A percentile compares a stretch with the other conserved stretches of the same genome.
Evolutionary conservation across 768 basidiomycete species (phyloP).

Genomic region (Calocera cornea): DNA sequence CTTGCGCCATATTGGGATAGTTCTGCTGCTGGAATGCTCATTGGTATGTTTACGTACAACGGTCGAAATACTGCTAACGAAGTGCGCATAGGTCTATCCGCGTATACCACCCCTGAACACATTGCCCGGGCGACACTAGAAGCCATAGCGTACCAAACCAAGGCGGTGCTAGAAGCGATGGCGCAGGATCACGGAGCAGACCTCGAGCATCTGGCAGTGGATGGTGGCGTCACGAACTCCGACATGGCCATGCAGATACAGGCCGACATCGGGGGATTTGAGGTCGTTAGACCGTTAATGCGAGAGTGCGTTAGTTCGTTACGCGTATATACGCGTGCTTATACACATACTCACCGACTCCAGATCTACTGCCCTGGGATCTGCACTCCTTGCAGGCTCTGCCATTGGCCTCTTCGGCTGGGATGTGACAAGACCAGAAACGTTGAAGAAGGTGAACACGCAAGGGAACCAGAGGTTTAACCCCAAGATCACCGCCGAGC

Average conservation of each 20-base stretch:
- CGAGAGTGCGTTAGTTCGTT: slow-evolving; percentile 63
- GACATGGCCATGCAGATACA: slow-evolving; percentile 77
- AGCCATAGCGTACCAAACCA: slow-evolving; percentile 91
- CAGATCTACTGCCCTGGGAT: slow-evolving; percentile 89
- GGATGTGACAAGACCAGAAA: slow-evolving; percentile 74
- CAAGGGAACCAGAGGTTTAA: slow-evolving; percentile 60
- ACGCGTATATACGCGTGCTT: background rate
- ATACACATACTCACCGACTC: background rate
- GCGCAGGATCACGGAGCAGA: slow-evolving; percentile 71
- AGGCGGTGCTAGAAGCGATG: slow-evolving; percentile 92
- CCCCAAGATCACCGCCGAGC: slow-evolving; percentile 39
- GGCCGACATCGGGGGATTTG: slow-evolving; percentile 83
- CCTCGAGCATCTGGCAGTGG: slow-evolving; percentile 79
- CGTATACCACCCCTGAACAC: slow-evolving; percentile 83
- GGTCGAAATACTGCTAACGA: background rate
- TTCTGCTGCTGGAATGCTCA: slow-evolving; percentile 71
- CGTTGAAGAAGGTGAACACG: slow-evolving; percentile 75
- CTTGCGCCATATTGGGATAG: slow-evolving; percentile 98
- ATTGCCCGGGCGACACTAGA: slow-evolving; percentile 91
- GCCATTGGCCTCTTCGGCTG: slow-evolving; percentile 83
- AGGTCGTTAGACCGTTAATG: slow-evolving; percentile 88
- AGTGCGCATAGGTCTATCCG: slow-evolving; percentile 44
- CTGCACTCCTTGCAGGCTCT: slow-evolving; percentile 82
- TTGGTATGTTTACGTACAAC: slow-evolving; percentile 36
- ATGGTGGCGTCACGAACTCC: slow-evolving; percentile 97